These are phyloP conservation scores for Trichoderma atrobrunneum DNA, from an alignment of 2,329 filamentous ascomycete species.

Conservation along the genomic window DNA sequence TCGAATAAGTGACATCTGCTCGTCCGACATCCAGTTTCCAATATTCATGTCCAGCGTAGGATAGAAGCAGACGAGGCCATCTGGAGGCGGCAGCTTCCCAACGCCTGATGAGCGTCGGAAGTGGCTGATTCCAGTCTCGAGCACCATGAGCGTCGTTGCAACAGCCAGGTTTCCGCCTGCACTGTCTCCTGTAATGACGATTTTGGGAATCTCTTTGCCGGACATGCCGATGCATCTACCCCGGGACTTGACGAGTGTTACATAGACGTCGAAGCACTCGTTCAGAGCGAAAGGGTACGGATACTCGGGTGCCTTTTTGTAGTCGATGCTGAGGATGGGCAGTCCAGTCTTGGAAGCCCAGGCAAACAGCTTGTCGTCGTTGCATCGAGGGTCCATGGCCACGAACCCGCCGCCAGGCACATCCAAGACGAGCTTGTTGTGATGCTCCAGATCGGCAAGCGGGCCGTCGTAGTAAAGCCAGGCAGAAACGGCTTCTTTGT, in stretches of 20 bases:
- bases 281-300: slow-evolving; percentile 49
- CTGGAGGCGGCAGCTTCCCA: slow-evolving; percentile 66
- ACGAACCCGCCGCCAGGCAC: slow-evolving; percentile 94
- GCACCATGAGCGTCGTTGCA: slow-evolving; percentile 81
- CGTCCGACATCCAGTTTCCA: slow-evolving; percentile 98
- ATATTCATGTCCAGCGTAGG: slow-evolving; percentile 95
- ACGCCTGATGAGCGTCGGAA: slow-evolving; percentile 35
- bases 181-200: slow-evolving; percentile 49
- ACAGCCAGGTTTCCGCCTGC: slow-evolving; percentile 52
- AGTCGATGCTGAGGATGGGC: slow-evolving; percentile 89
- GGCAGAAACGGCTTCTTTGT: slow-evolving; percentile 75
- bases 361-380: slow-evolving; percentile 88
- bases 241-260: slow-evolving; percentile 37
- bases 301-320: slow-evolving; percentile 56
- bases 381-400: slow-evolving; percentile 90
- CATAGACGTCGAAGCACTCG: slow-evolving; percentile 50
- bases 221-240: slow-evolving; percentile 46
- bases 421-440: slow-evolving; percentile 79
- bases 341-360: slow-evolving; percentile 88
- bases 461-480: slow-evolving; percentile 97
- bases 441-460: slow-evolving; percentile 69
- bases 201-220: slow-evolving; percentile 35
- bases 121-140: slow-evolving; percentile 63
- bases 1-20: slow-evolving; percentile 92
- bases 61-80: slow-evolving; percentile 82